Percentiles rank a stretch among this genome's conserved stretches.
Evolutionary conservation across 306 rosid species (phyloP).

Genomic region (Lagenaria siceraria): DNA sequence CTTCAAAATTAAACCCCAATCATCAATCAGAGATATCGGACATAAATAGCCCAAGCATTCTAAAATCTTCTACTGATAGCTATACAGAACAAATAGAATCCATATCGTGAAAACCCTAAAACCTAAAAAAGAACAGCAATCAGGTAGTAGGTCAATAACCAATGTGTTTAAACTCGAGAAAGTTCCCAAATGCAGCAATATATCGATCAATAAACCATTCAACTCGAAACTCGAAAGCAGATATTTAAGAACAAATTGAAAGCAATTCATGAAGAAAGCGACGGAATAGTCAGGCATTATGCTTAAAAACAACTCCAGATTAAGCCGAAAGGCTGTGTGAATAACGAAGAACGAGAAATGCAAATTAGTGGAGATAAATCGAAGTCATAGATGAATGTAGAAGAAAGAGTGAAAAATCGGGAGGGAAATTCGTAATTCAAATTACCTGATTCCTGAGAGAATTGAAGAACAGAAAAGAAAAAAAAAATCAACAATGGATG

Average conservation of each 20-base stretch:
- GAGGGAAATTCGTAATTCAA: neutral
- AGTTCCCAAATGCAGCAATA: neutral
- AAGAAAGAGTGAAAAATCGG: neutral
- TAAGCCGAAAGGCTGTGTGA: neutral
- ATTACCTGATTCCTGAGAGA: neutral
- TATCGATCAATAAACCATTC: neutral
- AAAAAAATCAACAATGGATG: neutral
- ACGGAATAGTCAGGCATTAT: neutral
- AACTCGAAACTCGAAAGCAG: neutral
- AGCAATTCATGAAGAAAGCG: neutral
- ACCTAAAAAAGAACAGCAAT: neutral
- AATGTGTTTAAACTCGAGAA: neutral
- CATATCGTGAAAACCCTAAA: neutral
- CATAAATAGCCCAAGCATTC: neutral
- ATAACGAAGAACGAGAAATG: neutral
- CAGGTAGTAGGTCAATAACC: neutral
- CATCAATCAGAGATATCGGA: neutral
- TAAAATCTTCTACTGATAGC: neutral
- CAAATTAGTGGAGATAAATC: neutral
- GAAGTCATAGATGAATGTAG: neutral
- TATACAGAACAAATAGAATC: neutral
- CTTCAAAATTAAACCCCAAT: neutral
- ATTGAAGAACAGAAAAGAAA: neutral
- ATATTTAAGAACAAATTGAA: neutral
- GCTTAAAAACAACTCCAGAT: neutral